A percentile compares a stretch with the other conserved stretches of the same genome.
phyloP scores from a whole-genome alignment of 2,329 filamentous ascomycete species.

The Colletotrichum sansevieriae region DNA sequence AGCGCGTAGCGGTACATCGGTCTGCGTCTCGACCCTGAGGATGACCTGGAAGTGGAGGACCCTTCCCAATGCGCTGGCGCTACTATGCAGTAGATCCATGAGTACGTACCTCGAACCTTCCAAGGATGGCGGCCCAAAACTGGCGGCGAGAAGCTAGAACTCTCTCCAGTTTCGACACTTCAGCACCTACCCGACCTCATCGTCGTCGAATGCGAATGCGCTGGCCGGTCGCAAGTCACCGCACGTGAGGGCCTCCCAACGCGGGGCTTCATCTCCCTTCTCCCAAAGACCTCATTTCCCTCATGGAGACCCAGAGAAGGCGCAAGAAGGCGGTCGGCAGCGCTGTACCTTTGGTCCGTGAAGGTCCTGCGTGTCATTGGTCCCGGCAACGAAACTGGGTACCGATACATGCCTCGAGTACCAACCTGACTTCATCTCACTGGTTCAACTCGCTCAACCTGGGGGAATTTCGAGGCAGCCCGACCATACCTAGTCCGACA shows the following conservation, averaged over 20 bases:
- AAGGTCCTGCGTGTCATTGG: conserved; percentile 18
- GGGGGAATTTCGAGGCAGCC: conserved; percentile 1
- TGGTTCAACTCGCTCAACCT: too few relatives aligned
- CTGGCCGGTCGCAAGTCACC: conserved; percentile 22
- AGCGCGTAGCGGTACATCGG: not conserved
- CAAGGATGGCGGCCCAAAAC: conserved; percentile 39
- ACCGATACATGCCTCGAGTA: conserved; percentile 5
- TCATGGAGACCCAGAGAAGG: conserved; percentile 23
- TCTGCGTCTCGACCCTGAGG: not conserved
- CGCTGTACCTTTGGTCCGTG: not conserved
- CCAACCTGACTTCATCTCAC: too few relatives aligned
- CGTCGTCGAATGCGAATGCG: conserved; percentile 26
- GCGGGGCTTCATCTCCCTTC: conserved; percentile 22
- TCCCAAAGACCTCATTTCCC: conserved; percentile 16
- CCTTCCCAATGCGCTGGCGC: not conserved
- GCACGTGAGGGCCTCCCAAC: conserved; percentile 37
- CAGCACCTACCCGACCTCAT: not conserved
- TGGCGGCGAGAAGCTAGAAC: too few relatives aligned
- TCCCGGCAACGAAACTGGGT: conserved; percentile 18
- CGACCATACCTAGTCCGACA: not conserved
- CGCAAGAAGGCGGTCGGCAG: conserved; percentile 34
- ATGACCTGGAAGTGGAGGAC: not conserved
- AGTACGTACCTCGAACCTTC: not conserved
- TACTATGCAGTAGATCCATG: not conserved
- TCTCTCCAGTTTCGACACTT: conserved; percentile 13